A percentile compares a stretch with the other conserved stretches of the same genome.
These are phyloP conservation scores for Aspergillus arachidicola DNA, from an alignment of 2,329 filamentous ascomycete species.

Conservation along the genomic window DNA sequence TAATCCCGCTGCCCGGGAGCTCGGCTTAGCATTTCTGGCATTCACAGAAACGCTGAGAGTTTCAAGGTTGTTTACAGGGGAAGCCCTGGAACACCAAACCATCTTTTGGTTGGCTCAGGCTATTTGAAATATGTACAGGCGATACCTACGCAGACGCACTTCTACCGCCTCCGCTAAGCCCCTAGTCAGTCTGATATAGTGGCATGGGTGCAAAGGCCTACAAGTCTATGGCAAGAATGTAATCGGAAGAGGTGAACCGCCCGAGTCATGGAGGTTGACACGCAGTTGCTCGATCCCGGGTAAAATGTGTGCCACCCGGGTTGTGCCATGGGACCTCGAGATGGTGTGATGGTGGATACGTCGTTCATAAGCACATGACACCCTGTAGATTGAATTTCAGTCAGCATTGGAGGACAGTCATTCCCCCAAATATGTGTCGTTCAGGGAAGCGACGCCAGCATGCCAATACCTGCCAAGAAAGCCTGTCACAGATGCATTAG, in stretches of 20 bases:
- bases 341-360: constrained; percentile 6
- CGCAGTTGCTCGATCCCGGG: background rate
- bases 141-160: too few relatives aligned
- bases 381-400: background rate
- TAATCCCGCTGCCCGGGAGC: too few relatives aligned
- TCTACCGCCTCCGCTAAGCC: too few relatives aligned
- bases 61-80: too few relatives aligned
- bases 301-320: background rate
- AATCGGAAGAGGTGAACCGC: background rate
- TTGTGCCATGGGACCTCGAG: constrained; percentile 4
- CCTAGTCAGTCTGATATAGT: too few relatives aligned
- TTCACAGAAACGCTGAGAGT: too few relatives aligned
- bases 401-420: background rate
- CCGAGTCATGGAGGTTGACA: background rate
- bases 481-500: background rate
- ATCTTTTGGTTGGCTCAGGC: too few relatives aligned
- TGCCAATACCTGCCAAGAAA: background rate
- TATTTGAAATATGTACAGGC: too few relatives aligned
- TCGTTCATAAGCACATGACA: background rate
- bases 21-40: too few relatives aligned
- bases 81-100: too few relatives aligned
- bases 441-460: background rate
- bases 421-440: background rate
- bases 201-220: too few relatives aligned
- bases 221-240: background rate